Evolutionary conservation across 495 filamentous ascomycete genomes (phyloP).

Genomic region (Aspergillus haitiensis): DNA sequence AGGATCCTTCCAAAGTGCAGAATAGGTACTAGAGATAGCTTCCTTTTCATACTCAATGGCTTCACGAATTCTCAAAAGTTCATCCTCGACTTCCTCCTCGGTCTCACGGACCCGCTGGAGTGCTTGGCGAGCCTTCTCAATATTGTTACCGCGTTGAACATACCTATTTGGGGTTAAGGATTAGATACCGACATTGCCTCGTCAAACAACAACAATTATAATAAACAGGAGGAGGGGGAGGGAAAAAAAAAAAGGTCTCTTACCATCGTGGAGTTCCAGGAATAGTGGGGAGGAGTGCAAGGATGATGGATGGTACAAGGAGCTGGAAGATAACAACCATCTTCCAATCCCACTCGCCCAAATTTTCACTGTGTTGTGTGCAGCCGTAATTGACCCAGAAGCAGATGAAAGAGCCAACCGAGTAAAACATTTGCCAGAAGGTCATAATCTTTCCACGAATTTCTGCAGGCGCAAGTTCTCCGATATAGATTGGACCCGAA

Average conservation of each 20-base stretch:
- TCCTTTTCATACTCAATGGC: conserved; percentile 64
- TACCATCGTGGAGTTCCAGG: conserved; percentile 61
- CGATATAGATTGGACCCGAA: conserved; percentile 62
- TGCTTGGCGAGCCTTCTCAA: conserved; percentile 54
- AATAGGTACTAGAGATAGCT: conserved; percentile 56
- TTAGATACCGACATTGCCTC: not conserved
- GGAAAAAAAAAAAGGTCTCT: not conserved
- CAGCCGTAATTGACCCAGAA: conserved; percentile 62
- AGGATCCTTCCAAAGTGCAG: conserved; percentile 60
- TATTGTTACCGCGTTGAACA: conserved; percentile 51
- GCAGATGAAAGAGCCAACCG: conserved; percentile 62
- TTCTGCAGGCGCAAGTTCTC: conserved; percentile 57
- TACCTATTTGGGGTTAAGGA: conserved; percentile 34
- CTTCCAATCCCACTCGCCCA: conserved; percentile 64
- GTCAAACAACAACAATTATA: too few species aligned
- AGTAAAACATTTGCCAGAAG: conserved; percentile 70
- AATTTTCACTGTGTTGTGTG: conserved; percentile 46
- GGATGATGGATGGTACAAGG: conserved; percentile 54
- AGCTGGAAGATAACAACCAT: conserved; percentile 65
- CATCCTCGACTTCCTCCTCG: conserved; percentile 59
- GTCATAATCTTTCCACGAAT: conserved; percentile 65
- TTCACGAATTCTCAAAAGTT: conserved; percentile 56
- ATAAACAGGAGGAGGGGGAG: not conserved
- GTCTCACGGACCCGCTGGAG: conserved; percentile 55
- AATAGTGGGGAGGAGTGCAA: conserved; percentile 53